Conservation (phyloP, 345 rosid genomes). For the Eucalyptus tenuipes region DNA sequence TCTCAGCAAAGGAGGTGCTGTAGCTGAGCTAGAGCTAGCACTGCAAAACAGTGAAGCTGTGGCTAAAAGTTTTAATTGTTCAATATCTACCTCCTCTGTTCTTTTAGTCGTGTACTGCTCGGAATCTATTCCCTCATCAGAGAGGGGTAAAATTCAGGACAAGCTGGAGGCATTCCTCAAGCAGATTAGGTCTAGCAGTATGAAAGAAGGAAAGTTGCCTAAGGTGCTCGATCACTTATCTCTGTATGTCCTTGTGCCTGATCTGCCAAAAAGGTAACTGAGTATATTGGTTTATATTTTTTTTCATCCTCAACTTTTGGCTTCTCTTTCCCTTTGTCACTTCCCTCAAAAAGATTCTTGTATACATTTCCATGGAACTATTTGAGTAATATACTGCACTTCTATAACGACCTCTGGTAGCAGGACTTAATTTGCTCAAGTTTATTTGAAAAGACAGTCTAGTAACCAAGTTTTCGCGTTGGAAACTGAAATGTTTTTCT, state of each 20-base stretch:
- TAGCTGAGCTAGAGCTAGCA: constrained; percentile 72
- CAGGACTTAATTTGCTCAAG: not conserved
- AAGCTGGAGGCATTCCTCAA: constrained; percentile 39
- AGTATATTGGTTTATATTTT: not conserved
- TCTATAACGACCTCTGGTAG: not conserved
- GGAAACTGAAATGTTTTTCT: not conserved
- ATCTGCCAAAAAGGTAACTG: constrained; percentile 81
- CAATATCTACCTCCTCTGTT: constrained; percentile 60
- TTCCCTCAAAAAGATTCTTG: not conserved
- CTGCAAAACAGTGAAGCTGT: constrained; percentile 86
- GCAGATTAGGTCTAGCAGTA: constrained; percentile 23
- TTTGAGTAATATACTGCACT: not conserved
- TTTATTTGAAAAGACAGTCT: not conserved
- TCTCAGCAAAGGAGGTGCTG: constrained; percentile 44
- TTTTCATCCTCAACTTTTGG: not conserved
- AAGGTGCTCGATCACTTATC: constrained; percentile 41
- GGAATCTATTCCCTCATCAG: constrained; percentile 27
- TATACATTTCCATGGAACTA: not conserved
- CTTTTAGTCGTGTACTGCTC: constrained; percentile 70
- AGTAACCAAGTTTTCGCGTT: not conserved
- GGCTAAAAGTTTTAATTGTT: constrained; percentile 62
- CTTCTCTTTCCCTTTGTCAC: not conserved
- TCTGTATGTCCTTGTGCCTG: constrained; percentile 68
- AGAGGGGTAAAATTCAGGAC: constrained; percentile 47
- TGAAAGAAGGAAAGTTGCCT: not conserved